A percentile compares a stretch with the other conserved stretches of the same genome.
These are phyloP conservation scores for Trypanosoma boissoni DNA, from an alignment of 208 protist genomes.

Conservation along the genomic window DNA sequence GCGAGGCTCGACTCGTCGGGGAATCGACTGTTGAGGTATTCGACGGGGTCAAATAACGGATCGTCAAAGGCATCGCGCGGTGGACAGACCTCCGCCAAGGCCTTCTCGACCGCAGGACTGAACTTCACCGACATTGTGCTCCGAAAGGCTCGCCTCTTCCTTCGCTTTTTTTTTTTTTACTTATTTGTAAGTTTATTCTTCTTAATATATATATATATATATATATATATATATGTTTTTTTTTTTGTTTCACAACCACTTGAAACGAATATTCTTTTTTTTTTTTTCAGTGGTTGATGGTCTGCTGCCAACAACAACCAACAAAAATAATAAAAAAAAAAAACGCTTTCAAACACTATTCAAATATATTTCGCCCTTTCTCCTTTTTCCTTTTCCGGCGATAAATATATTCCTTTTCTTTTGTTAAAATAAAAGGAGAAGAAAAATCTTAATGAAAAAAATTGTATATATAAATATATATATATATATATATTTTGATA, in stretches of 20 bases:
- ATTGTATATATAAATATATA: too few relatives aligned
- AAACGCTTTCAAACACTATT: too few relatives aligned
- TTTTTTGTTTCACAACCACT: neutral
- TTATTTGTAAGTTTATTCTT: neutral
- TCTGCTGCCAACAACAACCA: too few relatives aligned
- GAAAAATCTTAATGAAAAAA: too few relatives aligned
- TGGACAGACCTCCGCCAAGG: conserved; percentile 79
- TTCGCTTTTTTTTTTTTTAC: neutral
- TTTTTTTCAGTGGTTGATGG: neutral
- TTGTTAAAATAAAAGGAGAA: too few relatives aligned
- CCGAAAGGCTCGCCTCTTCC: conserved; percentile 1
- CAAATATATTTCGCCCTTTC: too few relatives aligned
- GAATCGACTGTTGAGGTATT: conserved; percentile 94
- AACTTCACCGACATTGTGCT: conserved; percentile 43
- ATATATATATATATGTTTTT: neutral
- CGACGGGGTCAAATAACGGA: conserved; percentile 89
- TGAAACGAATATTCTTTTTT: neutral
- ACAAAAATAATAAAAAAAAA: too few relatives aligned
- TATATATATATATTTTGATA: too few relatives aligned
- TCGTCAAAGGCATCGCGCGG: conserved; percentile 75
- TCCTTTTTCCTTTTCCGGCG: too few relatives aligned
- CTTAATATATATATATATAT: neutral
- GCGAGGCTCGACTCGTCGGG: conserved; percentile 83
- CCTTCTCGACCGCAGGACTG: conserved; percentile 71
- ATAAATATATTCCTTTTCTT: too few relatives aligned